Evolutionary conservation across 176 grass and related monocot species (phyloP).

Genomic region (Rhipidocladum racemiflorum): DNA sequence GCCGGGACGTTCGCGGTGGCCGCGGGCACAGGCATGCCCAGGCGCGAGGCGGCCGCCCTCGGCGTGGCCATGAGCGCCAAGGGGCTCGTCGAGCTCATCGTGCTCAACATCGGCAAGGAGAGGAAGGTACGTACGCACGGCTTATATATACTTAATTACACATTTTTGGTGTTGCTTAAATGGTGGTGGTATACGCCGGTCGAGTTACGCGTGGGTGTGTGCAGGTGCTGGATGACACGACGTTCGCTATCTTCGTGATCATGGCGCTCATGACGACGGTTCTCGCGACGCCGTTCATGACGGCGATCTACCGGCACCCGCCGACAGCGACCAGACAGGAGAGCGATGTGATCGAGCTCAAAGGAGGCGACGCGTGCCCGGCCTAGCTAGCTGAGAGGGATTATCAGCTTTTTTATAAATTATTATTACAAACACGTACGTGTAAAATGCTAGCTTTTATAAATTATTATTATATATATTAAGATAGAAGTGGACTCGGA

Average conservation of each 20-base stretch:
- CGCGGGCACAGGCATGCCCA: constrained; percentile 35
- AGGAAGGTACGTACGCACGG: constrained; percentile 40
- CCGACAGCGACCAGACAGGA: constrained; percentile 23
- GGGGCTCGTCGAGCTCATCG: constrained; percentile 72
- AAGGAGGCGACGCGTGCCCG: constrained; percentile 18
- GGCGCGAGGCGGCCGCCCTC: constrained; percentile 42
- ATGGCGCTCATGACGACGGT: constrained; percentile 64
- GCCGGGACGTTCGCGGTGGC: constrained; percentile 49
- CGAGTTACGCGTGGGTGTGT: not conserved
- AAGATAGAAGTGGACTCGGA: too few relatives aligned
- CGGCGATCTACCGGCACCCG: constrained; percentile 15
- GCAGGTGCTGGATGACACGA: constrained; percentile 80
- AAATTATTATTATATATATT: too few relatives aligned
- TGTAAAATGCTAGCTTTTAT: not conserved
- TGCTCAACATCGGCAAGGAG: constrained; percentile 74
- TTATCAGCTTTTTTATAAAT: not conserved
- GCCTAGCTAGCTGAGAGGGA: not conserved
- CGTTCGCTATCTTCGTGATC: constrained; percentile 75
- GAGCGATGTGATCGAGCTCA: constrained; percentile 13
- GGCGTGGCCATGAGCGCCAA: constrained; percentile 71
- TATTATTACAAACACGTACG: not conserved
- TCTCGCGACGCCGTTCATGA: constrained; percentile 37
- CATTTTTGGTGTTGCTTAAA: not conserved
- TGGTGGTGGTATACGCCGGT: not conserved
- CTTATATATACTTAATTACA: not conserved